Evolutionary conservation across 1,284 basidiomycete species (phyloP).

Genomic region (Malassezia yamatoensis): DNA sequence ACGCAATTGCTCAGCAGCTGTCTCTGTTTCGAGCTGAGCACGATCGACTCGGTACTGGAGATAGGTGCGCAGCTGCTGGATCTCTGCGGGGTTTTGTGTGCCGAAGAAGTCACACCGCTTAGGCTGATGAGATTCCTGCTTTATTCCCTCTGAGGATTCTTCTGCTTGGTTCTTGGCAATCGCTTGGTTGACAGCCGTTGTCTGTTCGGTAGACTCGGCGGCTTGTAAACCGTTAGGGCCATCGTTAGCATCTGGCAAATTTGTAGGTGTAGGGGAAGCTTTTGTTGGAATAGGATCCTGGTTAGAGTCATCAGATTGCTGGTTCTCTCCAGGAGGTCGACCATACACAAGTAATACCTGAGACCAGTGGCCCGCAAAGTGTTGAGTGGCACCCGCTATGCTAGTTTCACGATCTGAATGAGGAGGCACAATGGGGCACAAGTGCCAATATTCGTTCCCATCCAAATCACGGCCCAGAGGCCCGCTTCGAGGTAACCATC

Average conservation of each 20-base stretch:
- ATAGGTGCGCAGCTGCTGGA: background rate
- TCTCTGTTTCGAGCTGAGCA: background rate
- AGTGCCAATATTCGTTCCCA: slow-evolving; percentile 21
- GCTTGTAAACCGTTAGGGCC: no score
- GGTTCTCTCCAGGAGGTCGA: background rate
- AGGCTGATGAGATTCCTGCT: background rate
- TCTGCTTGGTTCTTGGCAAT: no score
- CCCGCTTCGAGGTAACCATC: background rate
- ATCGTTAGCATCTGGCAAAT: no score
- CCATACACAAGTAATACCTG: slow-evolving; percentile 8
- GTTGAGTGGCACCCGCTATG: background rate
- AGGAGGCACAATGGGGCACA: slow-evolving; percentile 8
- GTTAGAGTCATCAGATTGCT: no score
- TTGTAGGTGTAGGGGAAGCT: no score
- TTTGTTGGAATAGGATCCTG: no score
- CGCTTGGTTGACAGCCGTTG: no score
- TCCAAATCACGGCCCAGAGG: slow-evolving; percentile 18
- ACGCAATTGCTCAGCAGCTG: background rate
- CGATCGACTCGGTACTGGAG: slow-evolving; percentile 1
- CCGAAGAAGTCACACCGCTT: background rate
- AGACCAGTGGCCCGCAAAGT: slow-evolving; percentile 13
- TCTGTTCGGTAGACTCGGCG: no score
- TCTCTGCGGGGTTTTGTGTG: background rate
- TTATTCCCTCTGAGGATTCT: background rate
- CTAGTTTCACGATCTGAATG: background rate